phyloP scores from a whole-genome alignment of 257 asterid genomes.

The Jacaranda copaia region DNA sequence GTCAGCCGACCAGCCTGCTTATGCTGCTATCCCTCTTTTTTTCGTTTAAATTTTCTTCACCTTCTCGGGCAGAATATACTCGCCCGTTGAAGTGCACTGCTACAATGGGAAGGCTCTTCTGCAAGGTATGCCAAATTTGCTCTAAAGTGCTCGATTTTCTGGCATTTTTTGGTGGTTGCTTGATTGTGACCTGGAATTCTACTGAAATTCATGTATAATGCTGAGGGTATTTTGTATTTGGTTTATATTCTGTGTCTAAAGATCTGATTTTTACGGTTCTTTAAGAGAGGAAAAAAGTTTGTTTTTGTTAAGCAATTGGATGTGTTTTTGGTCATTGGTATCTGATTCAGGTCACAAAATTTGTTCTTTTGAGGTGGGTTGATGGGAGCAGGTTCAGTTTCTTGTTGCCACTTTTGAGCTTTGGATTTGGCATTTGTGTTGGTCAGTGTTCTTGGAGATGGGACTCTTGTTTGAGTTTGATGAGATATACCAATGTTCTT shows the following conservation, averaged over 20 bases:
- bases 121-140: no score
- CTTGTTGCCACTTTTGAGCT: conserved; percentile 8
- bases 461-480: conserved; percentile 28
- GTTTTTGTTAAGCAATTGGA: conserved; percentile 20
- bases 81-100: no score
- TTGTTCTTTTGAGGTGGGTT: conserved; percentile 35
- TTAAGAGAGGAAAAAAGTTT: not conserved
- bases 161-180: no score
- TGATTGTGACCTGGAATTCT: no score
- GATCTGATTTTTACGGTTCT: not conserved
- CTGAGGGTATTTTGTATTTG: not conserved
- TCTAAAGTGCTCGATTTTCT: no score
- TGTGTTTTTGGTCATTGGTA: conserved; percentile 35
- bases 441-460: conserved; percentile 28
- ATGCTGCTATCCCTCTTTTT: no score
- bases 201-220: not conserved
- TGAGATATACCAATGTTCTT: not conserved
- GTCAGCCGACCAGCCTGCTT: no score
- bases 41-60: no score
- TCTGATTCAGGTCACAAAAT: conserved; percentile 8
- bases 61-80: no score
- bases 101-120: no score
- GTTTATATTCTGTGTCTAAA: no score
- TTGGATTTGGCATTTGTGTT: not conserved
- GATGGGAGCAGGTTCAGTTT: not conserved